Evolutionary conservation across 1,139 yeast genomes (phyloP), one percentile per base, ranked within the genome.

Genomic region (Saccharomyces hybrid): DNA sequence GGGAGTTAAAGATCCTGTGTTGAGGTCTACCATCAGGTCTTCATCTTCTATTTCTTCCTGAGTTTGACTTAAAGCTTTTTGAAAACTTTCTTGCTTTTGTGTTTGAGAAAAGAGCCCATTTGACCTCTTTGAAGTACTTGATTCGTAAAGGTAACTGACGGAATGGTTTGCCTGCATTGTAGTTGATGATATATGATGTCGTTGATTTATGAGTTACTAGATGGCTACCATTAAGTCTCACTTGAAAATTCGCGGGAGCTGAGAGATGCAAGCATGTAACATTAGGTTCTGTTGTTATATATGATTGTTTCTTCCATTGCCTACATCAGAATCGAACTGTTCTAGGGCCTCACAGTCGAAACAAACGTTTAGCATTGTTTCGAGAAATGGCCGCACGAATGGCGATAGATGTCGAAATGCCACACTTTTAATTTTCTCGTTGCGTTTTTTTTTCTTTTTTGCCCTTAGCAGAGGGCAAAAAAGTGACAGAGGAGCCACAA

Each of bases 11-110:
- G 66, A 60, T 6, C 69, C 69, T 1, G 68, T 58, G 51, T 55
- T 63, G 31, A 66, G 55, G 54, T 67, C 70, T n/a, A 67, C 70
- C 32, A 67, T 55, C 55, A 63, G 50, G 51, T 66, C 70, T 23
- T 67, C 69, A 2, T 58, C 62, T 19, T 60, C 65, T 27, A 54
- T 55, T 32, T 55, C 54, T 7, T 53, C 41, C n/a, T 46, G 19
- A 9, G 19, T 26, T 46, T 46, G 31, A 11, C 9, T 46, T 9
- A 46, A 8, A 26, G 19, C 31, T 46, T 46, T 46, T 14, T 23
- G 44, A 16, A 38, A 38, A 19, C 8, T 46, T 23, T 5, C 23
- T 25, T 19, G 48, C 16, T 23, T 46, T n/a, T 11, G 23, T 13
- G 48, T 7, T 46, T 26, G 31, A n/a, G 28, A 8, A 14, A 27